Percentiles rank a stretch among this genome's conserved stretches.
Evolutionary conservation across 495 filamentous ascomycete genomes (phyloP).

Genomic region (Lentithecium fluviatile): DNA sequence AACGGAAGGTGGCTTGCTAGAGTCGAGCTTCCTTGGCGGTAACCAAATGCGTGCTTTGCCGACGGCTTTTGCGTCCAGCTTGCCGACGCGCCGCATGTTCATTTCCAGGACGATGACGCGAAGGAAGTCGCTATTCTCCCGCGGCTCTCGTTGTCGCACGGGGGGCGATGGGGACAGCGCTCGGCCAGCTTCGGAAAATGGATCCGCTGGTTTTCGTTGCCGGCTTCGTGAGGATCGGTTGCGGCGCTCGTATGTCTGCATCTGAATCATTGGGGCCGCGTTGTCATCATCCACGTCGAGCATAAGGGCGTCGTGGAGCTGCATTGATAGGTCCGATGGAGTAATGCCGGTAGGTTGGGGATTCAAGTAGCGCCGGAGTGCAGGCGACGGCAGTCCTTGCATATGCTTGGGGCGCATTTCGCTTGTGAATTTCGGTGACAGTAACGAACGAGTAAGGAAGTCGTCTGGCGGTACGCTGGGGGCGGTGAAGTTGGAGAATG

Average conservation of each 20-base stretch:
- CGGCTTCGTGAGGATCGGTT: conserved; percentile 19
- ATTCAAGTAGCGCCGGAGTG: conserved; percentile 89
- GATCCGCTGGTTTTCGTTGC: conserved; percentile 24
- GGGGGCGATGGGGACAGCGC: conserved; percentile 37
- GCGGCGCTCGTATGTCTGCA: conserved; percentile 43
- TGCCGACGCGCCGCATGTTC: conserved; percentile 91
- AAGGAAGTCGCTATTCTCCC: conserved; percentile 93
- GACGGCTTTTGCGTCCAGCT: conserved; percentile 80
- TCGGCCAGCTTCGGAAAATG: conserved; percentile 40
- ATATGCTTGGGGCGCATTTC: conserved; percentile 81
- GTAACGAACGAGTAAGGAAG: conserved; percentile 80
- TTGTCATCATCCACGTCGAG: conserved; percentile 17
- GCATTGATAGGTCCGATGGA: conserved; percentile 64
- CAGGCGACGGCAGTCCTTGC: conserved; percentile 74
- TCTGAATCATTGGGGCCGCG: conserved; percentile 40
- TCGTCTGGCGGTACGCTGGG: conserved; percentile 75
- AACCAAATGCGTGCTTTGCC: conserved; percentile 81
- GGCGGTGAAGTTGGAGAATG: conserved; percentile 72
- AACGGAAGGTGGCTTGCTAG: conserved; percentile 8
- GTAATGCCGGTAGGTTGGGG: conserved; percentile 59
- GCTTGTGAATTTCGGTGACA: conserved; percentile 80
- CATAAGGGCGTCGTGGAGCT: conserved; percentile 44
- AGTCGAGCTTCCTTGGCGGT: conserved; percentile 63
- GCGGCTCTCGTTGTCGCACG: conserved; percentile 78
- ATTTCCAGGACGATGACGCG: conserved; percentile 93